A percentile compares a stretch with the other conserved stretches of the same genome.
Evolutionary conservation across 305 asterid species (phyloP).

Genomic region (Galium porrigens): DNA sequence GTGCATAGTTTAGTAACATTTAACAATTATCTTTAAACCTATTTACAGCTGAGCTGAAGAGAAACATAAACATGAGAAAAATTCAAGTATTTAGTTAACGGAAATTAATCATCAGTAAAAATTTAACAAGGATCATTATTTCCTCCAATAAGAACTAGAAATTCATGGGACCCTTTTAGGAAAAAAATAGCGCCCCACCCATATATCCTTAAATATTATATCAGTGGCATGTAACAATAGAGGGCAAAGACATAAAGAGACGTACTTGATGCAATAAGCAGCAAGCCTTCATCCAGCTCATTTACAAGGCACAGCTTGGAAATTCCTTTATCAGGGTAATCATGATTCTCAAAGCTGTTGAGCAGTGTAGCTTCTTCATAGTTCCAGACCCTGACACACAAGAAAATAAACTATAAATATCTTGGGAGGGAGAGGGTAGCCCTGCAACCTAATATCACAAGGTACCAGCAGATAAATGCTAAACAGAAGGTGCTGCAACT

Average conservation of each 20-base stretch:
- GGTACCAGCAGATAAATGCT: neutral
- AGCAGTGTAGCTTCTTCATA: constrained; percentile 84
- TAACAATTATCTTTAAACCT: no score
- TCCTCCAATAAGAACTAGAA: no score
- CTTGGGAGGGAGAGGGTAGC: neutral
- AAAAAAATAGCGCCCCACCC: constrained; percentile 32
- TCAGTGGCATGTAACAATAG: neutral
- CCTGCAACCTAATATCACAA: neutral
- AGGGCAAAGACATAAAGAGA: constrained; percentile 13
- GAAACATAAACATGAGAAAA: neutral
- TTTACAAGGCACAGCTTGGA: constrained; percentile 88
- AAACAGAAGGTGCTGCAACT: constrained; percentile 7
- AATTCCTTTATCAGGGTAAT: constrained; percentile 77
- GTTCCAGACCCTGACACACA: constrained; percentile 78
- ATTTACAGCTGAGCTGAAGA: neutral
- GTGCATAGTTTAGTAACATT: no score
- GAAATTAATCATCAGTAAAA: neutral
- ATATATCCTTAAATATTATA: constrained; percentile 2
- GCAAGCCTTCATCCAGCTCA: constrained; percentile 86
- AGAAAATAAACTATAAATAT: constrained; percentile 12
- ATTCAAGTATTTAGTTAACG: neutral
- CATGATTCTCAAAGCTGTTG: constrained; percentile 82
- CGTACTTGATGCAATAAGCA: constrained; percentile 93
- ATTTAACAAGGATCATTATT: neutral
- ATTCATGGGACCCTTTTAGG: no score